phyloP scores from a whole-genome alignment of 257 asterid species.

The Osmanthus fragrans region DNA sequence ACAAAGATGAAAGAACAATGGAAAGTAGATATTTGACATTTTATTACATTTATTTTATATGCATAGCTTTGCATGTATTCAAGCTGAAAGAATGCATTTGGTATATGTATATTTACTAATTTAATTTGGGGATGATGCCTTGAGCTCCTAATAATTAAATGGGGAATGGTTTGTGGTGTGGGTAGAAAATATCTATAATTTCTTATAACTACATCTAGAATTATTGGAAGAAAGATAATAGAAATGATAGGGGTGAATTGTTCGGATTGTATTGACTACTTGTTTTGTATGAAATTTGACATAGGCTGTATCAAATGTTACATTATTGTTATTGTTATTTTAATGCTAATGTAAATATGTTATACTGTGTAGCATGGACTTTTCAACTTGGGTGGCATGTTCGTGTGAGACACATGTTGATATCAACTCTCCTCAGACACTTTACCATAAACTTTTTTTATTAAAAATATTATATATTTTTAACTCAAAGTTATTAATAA shows the following conservation, averaged over 20 bases:
- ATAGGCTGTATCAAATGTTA: neutral
- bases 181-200: neutral
- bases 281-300: neutral
- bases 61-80: neutral
- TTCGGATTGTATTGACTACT: neutral
- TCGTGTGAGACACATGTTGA: too few relatives aligned
- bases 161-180: neutral
- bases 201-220: neutral
- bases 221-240: neutral
- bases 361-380: too few relatives aligned
- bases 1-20: neutral
- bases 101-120: neutral
- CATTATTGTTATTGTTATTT: too few relatives aligned
- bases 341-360: too few relatives aligned
- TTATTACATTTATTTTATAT: neutral
- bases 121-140: neutral
- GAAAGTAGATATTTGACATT: neutral
- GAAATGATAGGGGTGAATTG: neutral
- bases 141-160: neutral
- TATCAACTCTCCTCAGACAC: too few relatives aligned
- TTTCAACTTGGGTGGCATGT: too few relatives aligned
- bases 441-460: too few relatives aligned
- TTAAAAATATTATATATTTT: too few relatives aligned
- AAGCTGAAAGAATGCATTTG: neutral
- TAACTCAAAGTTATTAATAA: too few relatives aligned